Evolutionary conservation across 192 early-diverging fungal species (phyloP), one percentile per base, ranked within the genome.

Genomic region (Coemansia aciculifera): DNA sequence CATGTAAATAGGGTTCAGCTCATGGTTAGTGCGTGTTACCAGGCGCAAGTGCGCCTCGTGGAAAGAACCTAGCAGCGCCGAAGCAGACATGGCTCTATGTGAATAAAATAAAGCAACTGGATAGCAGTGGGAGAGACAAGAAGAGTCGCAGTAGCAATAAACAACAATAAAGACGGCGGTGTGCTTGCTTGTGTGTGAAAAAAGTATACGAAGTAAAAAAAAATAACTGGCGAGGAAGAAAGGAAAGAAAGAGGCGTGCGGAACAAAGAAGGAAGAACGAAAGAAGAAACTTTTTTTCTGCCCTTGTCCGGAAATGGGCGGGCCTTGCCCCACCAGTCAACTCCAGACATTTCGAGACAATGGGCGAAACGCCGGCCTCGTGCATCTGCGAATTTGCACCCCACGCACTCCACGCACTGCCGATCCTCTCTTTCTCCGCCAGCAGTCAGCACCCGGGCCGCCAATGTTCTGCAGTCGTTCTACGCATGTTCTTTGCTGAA

Each of bases 1-100:
- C 24, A 81, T 64, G 48, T 75, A 81, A 27, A 81, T 68, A 5
- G 74, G 23, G 11, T 12, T 23, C 51, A 39, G 13, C 34, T 42
- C n/a, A 5, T 27, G 1, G 29, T 17, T 21, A 3, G 70, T 37
- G 23, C 79, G 79, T 11, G 54, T 51, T 43, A 69, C 40, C 29
- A 81, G 73, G 9, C 42, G 70, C 34, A 42, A 49, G 60, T 67
- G 79, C 8, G 78, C 70, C 15, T 73, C 79, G 21, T 60, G 38
- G 27, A 76, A 69, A 11, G 66, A 71, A 42, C n/a, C 59, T 19
- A 71, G 59, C 24, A 75, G 43, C 12, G 31, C 1, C 11, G 70
- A n/a, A 11, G 75, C 12, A 54, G 71, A 66, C 71, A 67, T 73
- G 31, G 48, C 49, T 38, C 24, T 31, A 19, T 52, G 42, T 9